Evolutionary conservation across 371 early-diverging fungal species (phyloP), one percentile per base, ranked within the genome.

Genomic region (Apophysomyces variabilis): DNA sequence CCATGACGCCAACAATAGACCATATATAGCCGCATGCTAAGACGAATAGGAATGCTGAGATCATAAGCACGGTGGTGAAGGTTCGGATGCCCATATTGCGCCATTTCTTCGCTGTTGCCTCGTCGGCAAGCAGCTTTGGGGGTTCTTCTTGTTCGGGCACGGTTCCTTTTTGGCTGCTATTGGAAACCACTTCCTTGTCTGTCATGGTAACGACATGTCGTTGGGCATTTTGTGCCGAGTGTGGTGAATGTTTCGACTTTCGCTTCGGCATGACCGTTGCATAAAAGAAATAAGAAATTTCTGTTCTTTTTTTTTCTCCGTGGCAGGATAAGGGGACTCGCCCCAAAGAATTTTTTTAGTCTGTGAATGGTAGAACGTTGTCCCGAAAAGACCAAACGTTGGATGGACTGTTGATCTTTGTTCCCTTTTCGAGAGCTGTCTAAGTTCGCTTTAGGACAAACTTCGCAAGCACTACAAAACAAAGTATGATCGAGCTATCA

Each of bases 41-140:
- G 26, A 95, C 88, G 38, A 83, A 74, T 44, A 93, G 80, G 76
- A 97, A 96, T 9, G 89, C 85, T 26, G 77, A 85, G 58, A 97
- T 90, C 97, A 98, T 97, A 60, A 96, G 80, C 13, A 94, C 70
- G 1, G 95, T 96, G 78, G 93, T 93, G 8, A 92, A 72, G 13
- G 94, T 88, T 58, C 99, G 90, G 12, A 89, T 86, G 66, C 85
- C 85, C 90, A 90, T 89, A 67, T 92, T 93, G 56, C 76, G 78
- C 92, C 93, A 92, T 75, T 88, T 90, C 60, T 86, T 85, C 57
- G 83, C 73, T 13, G 77, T 64, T 50, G 82, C 67, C 58, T 91
- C 80, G 38, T 82, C 78, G 38, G 73, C 81, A 50, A 87, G 62
- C 38, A 89, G 61, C 21, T 50, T 50, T 50, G 54, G 7, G 0